phyloP scores from a whole-genome alignment of 2,329 filamentous ascomycete genomes.

The Fusarium fujikuroi region DNA sequence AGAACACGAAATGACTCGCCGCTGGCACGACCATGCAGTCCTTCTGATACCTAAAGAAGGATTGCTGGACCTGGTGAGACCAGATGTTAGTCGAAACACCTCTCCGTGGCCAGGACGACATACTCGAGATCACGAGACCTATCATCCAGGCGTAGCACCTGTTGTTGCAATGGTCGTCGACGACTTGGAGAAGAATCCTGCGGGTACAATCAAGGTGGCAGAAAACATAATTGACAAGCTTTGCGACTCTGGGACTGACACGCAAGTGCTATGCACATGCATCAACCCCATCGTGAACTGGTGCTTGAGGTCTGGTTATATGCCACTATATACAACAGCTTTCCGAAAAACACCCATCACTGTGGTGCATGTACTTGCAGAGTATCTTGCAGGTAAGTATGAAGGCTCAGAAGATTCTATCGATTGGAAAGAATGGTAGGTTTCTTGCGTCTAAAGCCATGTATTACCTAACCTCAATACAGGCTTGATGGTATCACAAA shows the following conservation, averaged over 20 bases:
- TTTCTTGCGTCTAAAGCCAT: neutral
- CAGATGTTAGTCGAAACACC: neutral
- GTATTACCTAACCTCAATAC: neutral
- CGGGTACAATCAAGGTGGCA: neutral
- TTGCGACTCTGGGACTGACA: neutral
- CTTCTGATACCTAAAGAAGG: slow-evolving; percentile 10
- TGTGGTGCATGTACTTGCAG: neutral
- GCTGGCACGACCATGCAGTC: slow-evolving; percentile 9
- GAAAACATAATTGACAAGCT: neutral
- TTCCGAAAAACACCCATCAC: neutral
- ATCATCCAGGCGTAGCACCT: neutral
- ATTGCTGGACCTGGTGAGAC: neutral
- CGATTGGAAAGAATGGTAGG: slow-evolving; percentile 18
- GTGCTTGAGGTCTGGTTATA: slow-evolving; percentile 1
- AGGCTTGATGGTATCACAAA: neutral
- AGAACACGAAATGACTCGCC: neutral
- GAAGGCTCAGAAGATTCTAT: neutral
- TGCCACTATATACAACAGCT: neutral
- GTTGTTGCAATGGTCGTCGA: neutral
- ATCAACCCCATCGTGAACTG: slow-evolving; percentile 1
- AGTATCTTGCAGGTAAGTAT: neutral
- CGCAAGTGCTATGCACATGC: neutral
- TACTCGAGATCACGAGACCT: neutral
- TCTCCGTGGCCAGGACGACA: neutral
- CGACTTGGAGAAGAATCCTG: neutral